Evolutionary conservation across 2,329 filamentous ascomycete species (phyloP), one percentile per base, ranked within the genome.

Genomic region (Alternaria triticina): DNA sequence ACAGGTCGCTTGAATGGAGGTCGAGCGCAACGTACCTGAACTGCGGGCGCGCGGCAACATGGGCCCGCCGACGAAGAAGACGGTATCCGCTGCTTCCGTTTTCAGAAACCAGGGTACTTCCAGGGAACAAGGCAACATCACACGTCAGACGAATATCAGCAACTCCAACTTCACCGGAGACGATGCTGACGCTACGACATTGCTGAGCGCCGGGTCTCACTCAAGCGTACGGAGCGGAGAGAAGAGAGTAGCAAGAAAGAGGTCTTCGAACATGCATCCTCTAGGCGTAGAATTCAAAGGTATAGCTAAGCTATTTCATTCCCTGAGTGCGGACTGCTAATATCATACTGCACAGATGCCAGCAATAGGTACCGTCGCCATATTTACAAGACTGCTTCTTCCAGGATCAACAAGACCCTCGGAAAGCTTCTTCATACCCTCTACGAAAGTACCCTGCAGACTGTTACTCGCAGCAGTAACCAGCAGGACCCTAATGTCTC

Each of bases 221-320:
- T 59, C 59, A 12, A 67, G 59, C 57, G 47, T 59, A 13, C 66
- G 43, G 25, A 67, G 54, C 15, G 61, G 59, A 43, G 57, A 59
- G 36, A 70, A 68, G 36, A 64, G 50, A 6, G 54, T 11, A 15
- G 49, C 36, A 1, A 58, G 30, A 20, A 66, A 57, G 55, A 67
- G 51, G 9, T 44, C 52, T 7, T 51, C 54, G 8, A 59, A 62
- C 7, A 50, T 61, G 44, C 74, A 79, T 56, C 70, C 74, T 3
- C 65, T 80, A 8, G 71, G 68, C 28, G 33, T 69, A 10, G 64
- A 58, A 2, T 80, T 79, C 66, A 74, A 72, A 61, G 71, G 78
- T 75, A 62, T 6, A 49, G 28, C 13, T 5, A 27, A 17, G 10
- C n/a, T 8, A 9, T 23, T 9, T 6, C 22, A 20, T 15, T 9